Conservation (phyloP, 2,329 filamentous ascomycete genomes). For the Alternaria rosae region DNA sequence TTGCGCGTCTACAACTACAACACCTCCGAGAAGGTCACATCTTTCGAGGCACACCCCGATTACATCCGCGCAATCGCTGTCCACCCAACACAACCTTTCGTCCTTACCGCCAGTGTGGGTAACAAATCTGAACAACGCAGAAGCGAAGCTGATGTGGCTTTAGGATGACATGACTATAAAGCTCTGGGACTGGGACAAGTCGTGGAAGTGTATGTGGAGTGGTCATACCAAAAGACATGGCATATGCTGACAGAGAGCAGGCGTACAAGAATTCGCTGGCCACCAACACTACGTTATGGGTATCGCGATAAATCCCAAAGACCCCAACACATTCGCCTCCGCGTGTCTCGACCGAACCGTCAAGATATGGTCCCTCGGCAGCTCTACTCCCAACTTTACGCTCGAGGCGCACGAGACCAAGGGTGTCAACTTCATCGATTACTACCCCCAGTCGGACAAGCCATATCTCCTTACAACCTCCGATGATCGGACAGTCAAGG, state of each 20-base stretch:
- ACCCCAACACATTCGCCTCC: constrained; percentile 81
- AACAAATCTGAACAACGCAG: background rate
- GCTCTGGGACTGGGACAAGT: constrained; percentile 98
- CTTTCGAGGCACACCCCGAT: constrained; percentile 96
- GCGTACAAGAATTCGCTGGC: constrained; percentile 91
- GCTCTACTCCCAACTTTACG: constrained; percentile 93
- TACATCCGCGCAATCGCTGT: constrained; percentile 97
- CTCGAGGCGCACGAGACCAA: constrained; percentile 97
- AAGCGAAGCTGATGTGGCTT: constrained; percentile 27
- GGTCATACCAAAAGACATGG: background rate
- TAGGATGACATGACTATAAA: constrained; percentile 69
- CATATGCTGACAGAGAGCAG: constrained; percentile 35
- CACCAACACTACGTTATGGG: constrained; percentile 98
- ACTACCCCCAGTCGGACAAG: constrained; percentile 73
- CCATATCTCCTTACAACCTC: constrained; percentile 94
- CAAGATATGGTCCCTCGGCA: constrained; percentile 97
- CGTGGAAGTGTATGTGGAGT: constrained; percentile 78
- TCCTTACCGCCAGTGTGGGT: constrained; percentile 80
- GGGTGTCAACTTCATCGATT: constrained; percentile 98
- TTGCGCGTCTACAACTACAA: constrained; percentile 94
- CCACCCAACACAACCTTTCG: constrained; percentile 93
- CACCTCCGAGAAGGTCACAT: constrained; percentile 97
- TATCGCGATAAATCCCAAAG: constrained; percentile 93
- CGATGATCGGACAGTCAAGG: constrained; percentile 94
- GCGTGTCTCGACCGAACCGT: constrained; percentile 96